Evolutionary conservation across 1,284 basidiomycete species (phyloP).

Genomic region (Tylopilus orsonianus): DNA sequence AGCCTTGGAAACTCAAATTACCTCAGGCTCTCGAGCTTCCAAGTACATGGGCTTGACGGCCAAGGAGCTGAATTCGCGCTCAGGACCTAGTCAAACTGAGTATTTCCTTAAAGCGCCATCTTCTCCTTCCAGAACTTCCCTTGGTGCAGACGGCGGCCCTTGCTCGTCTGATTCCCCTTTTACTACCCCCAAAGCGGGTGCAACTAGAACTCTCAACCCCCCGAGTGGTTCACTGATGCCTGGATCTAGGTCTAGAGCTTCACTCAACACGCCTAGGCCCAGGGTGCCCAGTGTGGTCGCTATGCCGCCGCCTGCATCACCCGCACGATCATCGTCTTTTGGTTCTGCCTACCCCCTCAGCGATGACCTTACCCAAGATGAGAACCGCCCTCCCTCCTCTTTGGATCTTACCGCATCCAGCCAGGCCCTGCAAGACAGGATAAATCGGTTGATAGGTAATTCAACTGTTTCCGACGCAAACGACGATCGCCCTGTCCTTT

Average conservation of each 20-base stretch:
- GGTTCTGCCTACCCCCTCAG: slow-evolving; percentile 35
- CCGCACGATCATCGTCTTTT: slow-evolving; percentile 36
- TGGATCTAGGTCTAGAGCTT: slow-evolving; percentile 44
- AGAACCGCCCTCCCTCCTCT: slow-evolving; percentile 24
- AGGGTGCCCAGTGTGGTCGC: slow-evolving; percentile 71
- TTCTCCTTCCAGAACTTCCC: slow-evolving; percentile 32
- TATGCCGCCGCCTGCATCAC: slow-evolving; percentile 76
- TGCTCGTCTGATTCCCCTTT: slow-evolving; percentile 50
- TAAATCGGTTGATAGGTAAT: slow-evolving; percentile 43
- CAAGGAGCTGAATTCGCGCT: slow-evolving; percentile 64
- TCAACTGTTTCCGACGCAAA: slow-evolving; percentile 19
- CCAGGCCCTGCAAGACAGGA: slow-evolving; percentile 51
- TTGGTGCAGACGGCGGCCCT: slow-evolving; percentile 9
- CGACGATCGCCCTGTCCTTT: slow-evolving; percentile 8
- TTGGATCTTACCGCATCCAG: slow-evolving; percentile 42
- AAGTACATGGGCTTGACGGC: slow-evolving; percentile 83
- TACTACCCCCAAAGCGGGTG: slow-evolving; percentile 58
- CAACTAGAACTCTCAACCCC: slow-evolving; percentile 38
- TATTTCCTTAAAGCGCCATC: slow-evolving; percentile 24
- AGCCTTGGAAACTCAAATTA: slow-evolving; percentile 50
- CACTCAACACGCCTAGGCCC: slow-evolving; percentile 55
- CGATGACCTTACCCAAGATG: slow-evolving; percentile 28
- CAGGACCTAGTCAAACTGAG: slow-evolving; percentile 26
- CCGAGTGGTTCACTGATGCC: slow-evolving; percentile 42
- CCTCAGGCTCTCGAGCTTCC: slow-evolving; percentile 79